Conservation (phyloP, 202 grass and related monocot genomes). For the Schoenoplectus triqueter region DNA sequence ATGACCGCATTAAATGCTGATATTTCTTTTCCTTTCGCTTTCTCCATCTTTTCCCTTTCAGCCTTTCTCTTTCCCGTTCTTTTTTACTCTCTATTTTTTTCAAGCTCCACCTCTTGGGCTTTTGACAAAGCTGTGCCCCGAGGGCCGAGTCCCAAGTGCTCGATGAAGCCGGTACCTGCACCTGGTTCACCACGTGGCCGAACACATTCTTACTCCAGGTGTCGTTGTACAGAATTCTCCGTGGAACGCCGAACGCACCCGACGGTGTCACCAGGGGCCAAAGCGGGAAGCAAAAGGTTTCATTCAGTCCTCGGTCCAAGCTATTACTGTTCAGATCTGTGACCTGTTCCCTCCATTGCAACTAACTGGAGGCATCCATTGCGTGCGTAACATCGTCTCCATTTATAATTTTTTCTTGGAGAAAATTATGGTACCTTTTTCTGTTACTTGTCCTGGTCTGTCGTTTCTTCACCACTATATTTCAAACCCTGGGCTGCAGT, state of each 20-base stretch:
- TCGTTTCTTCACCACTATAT: slow-evolving; percentile 28
- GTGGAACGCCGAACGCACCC: background rate
- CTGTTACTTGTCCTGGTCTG: slow-evolving; percentile 13
- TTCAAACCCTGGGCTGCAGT: slow-evolving; percentile 39
- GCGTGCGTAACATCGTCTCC: background rate
- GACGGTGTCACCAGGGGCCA: slow-evolving; percentile 22
- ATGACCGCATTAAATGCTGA: slow-evolving; percentile 15
- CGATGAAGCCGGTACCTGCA: background rate
- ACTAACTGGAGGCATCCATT: background rate
- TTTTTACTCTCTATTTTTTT: slow-evolving; percentile 23
- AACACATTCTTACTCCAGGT: background rate
- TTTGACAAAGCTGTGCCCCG: slow-evolving; percentile 34
- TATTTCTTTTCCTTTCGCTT: slow-evolving; percentile 27
- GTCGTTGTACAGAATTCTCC: background rate
- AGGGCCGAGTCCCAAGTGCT: slow-evolving; percentile 20
- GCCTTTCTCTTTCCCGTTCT: slow-evolving; percentile 31
- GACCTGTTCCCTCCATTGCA: background rate
- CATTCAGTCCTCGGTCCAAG: slow-evolving; percentile 32
- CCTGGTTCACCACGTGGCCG: slow-evolving; percentile 7
- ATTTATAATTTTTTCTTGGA: background rate
- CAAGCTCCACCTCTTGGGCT: slow-evolving; percentile 15
- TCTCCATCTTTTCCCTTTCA: background rate
- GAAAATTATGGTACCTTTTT: background rate
- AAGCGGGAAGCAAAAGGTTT: slow-evolving; percentile 41
- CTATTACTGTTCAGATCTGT: slow-evolving; percentile 28